Base-by-base conservation (phyloP, 768 basidiomycete species). In the Obba rivulosa region DNA sequence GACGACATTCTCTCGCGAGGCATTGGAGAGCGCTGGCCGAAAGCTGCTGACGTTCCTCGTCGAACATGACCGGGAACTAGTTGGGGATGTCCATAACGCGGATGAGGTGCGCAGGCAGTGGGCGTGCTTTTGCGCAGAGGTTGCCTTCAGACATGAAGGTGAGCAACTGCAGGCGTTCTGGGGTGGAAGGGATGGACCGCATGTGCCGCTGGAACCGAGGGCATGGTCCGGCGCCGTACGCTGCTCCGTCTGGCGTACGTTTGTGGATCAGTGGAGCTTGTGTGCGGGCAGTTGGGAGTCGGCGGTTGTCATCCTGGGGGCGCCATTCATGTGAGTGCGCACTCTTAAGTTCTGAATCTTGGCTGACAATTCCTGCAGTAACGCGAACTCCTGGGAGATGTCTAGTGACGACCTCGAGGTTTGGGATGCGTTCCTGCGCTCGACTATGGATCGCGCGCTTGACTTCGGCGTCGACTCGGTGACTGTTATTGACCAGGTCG, bases 341-440 rank as follows among this genome's bases (percentile, higher is more conserved):
- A 11, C 8, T 20, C 21, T 14, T 17, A n/a, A 39, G 7, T 8
- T 48, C 22, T 46, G n/a, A 2, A 41, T 17, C 14, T 24, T 25
- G n/a, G 39, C 13, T 45, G 14, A 45, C 16, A 4, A 13, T 42
- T 3, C 37, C 13, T 36, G 16, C 37, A 65, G 62, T 10, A 59
- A 62, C 25, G 42, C 45, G 9, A 55, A 56, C 40, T 49, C 68
- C 9, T 86, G 81, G 80, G 75, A 78, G 25, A 63, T 81, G 49
- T 66, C 59, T 16, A 70, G 70, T 22, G 77, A 79, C 9, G 84
- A 87, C 28, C 70, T 77, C 22, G 65, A 67, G 3, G 57, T 63
- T 18, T 91, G 87, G 87, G 79, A 85, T 44, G 62, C 69, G 2
- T 69, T 85, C 52, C 67, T 87, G 17, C 67, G 66, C 9, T 68